phyloP scores from a whole-genome alignment of 176 grass and related monocot genomes.

The Oryza glaberrima region DNA sequence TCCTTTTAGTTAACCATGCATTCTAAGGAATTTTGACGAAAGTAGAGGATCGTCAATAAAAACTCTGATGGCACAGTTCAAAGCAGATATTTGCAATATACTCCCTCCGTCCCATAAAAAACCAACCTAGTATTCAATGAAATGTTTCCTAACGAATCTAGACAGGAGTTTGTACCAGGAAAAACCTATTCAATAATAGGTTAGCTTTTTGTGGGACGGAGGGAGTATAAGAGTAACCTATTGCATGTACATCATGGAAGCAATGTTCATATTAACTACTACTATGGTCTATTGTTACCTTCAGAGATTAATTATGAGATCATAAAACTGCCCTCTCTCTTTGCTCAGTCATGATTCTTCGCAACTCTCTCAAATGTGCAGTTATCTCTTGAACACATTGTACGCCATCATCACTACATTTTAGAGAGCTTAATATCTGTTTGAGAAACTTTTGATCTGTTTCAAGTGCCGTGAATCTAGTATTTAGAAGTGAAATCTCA shows the following conservation, averaged over 20 bases:
- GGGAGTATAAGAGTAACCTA: not conserved
- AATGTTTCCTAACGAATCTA: too few species aligned
- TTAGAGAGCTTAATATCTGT: conserved; percentile 63
- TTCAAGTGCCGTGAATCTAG: conserved; percentile 68
- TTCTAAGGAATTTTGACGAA: not conserved
- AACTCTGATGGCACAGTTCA: not conserved
- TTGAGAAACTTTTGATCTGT: conserved; percentile 64
- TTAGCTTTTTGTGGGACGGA: too few species aligned
- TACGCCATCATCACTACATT: conserved; percentile 47
- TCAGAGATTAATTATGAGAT: conserved; percentile 30
- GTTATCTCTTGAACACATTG: conserved; percentile 67
- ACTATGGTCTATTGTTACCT: conserved; percentile 45
- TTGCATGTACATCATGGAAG: conserved; percentile 5
- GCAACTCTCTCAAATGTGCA: conserved; percentile 59
- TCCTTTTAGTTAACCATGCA: too few species aligned
- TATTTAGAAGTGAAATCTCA: conserved; percentile 56
- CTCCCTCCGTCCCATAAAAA: too few species aligned
- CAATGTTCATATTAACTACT: conserved; percentile 14
- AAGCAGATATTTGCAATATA: not conserved
- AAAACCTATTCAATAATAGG: too few species aligned
- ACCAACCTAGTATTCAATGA: too few species aligned
- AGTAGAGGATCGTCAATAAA: too few species aligned
- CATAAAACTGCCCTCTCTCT: conserved; percentile 40
- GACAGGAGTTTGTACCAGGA: too few species aligned
- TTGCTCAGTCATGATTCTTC: conserved; percentile 49